phyloP scores from a whole-genome alignment of 768 basidiomycete species.

The Clitopilus hobsonii region DNA sequence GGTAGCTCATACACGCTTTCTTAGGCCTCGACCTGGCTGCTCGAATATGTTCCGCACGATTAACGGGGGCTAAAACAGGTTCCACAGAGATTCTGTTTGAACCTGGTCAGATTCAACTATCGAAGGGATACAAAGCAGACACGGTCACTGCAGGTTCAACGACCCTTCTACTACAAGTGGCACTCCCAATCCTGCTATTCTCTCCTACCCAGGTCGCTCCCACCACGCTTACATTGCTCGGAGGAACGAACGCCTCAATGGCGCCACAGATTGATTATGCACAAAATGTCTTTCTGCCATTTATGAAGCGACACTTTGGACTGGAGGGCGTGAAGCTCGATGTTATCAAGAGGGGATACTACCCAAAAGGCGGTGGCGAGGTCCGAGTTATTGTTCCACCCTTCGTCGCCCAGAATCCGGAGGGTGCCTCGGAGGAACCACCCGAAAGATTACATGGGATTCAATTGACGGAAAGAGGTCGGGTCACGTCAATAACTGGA shows the following conservation, averaged over 20 bases:
- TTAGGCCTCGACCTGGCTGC: constrained; percentile 65
- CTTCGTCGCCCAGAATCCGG: constrained; percentile 28
- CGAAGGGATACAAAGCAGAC: constrained; percentile 34
- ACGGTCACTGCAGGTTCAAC: constrained; percentile 67
- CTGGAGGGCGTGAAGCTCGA: constrained; percentile 36
- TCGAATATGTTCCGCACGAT: constrained; percentile 50
- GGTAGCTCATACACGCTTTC: no score
- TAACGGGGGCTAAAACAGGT: constrained; percentile 48
- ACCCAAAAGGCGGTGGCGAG: constrained; percentile 68
- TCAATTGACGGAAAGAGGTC: constrained; percentile 52
- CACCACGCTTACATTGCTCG: constrained; percentile 51
- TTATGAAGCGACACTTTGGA: constrained; percentile 55
- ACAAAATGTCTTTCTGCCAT: constrained; percentile 62
- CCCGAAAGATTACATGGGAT: constrained; percentile 29
- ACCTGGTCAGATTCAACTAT: constrained; percentile 42
- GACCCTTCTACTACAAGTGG: constrained; percentile 65
- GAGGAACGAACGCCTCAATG: constrained; percentile 67
- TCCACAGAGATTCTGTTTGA: constrained; percentile 52
- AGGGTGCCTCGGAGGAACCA: neutral
- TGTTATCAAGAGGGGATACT: constrained; percentile 61
- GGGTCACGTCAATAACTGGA: constrained; percentile 46
- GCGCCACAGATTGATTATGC: constrained; percentile 80
- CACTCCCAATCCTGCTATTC: constrained; percentile 67
- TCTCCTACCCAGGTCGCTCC: constrained; percentile 23
- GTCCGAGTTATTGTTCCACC: constrained; percentile 42